These are phyloP conservation scores for Rhynchospora breviuscula DNA, from an alignment of 176 grass and related monocot genomes.

Conservation along the genomic window DNA sequence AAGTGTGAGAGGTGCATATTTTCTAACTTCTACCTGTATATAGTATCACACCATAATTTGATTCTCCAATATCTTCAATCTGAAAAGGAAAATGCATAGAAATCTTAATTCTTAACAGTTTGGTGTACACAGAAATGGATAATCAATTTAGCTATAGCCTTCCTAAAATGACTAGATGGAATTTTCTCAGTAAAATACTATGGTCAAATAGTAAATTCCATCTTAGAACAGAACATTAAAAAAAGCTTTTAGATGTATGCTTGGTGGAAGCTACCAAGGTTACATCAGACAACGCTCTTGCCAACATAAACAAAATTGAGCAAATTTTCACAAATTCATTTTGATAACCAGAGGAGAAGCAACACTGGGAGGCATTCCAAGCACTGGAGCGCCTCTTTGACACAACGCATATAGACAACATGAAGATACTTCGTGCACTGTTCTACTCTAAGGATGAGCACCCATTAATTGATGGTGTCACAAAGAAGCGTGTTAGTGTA, in stretches of 20 bases:
- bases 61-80: not conserved
- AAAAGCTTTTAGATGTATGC: not conserved
- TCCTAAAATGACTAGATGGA: not conserved
- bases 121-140: not conserved
- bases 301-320: not conserved
- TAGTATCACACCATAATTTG: too few species aligned
- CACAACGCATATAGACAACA: constrained; percentile 39
- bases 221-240: not conserved
- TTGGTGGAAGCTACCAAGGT: too few species aligned
- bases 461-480: constrained; percentile 21
- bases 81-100: not conserved
- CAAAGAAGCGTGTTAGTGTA: constrained; percentile 24
- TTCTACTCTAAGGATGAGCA: constrained; percentile 38
- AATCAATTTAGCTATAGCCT: not conserved
- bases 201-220: not conserved
- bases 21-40: too few species aligned
- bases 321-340: not conserved
- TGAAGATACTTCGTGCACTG: constrained; percentile 34
- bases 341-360: constrained; percentile 33
- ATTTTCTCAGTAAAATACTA: not conserved
- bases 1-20: too few species aligned
- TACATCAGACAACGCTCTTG: too few species aligned
- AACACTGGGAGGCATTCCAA: constrained; percentile 37
- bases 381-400: constrained; percentile 29
- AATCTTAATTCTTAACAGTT: not conserved